phyloP scores from a whole-genome alignment of 2,329 filamentous ascomycete genomes.

The Drechmeria coniospora region DNA sequence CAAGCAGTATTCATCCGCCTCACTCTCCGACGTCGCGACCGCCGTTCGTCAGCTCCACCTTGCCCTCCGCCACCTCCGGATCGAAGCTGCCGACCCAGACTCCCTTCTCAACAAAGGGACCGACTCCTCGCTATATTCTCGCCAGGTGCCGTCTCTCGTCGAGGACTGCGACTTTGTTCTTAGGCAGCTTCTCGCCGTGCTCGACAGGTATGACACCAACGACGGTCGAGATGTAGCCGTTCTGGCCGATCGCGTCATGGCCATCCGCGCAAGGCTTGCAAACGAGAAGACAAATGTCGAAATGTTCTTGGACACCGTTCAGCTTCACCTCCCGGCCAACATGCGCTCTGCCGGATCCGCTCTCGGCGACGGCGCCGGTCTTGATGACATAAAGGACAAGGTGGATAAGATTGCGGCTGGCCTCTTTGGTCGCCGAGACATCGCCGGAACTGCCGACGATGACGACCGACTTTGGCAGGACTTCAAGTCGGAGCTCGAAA shows the following conservation, averaged over 20 bases:
- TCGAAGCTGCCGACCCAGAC: conserved; percentile 40
- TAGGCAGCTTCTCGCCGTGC: conserved; percentile 35
- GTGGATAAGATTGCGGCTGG: conserved; percentile 40
- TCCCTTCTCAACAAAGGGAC: conserved; percentile 33
- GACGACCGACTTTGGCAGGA: conserved; percentile 41
- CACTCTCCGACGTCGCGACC: conserved; percentile 32
- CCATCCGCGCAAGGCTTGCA: conserved; percentile 30
- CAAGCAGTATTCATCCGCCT: conserved; percentile 26
- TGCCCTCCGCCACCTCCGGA: conserved; percentile 40
- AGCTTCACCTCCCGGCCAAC: conserved; percentile 31
- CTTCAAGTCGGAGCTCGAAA: conserved; percentile 41
- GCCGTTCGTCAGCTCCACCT: conserved; percentile 38
- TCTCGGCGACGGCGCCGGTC: conserved; percentile 21
- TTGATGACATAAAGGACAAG: conserved; percentile 43
- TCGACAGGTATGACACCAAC: conserved; percentile 29
- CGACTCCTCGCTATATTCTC: conserved; percentile 25
- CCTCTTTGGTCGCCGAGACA: conserved; percentile 28
- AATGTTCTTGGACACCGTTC: conserved; percentile 41
- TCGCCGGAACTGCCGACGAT: conserved; percentile 22
- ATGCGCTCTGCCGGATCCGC: conserved; percentile 14
- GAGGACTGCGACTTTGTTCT: conserved; percentile 40
- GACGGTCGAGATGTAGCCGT: conserved; percentile 14
- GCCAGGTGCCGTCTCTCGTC: conserved; percentile 35
- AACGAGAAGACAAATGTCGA: conserved; percentile 38
- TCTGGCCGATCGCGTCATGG: conserved; percentile 22